phyloP scores from a whole-genome alignment of 1,284 basidiomycete species.

The Polyporus tsugae region DNA sequence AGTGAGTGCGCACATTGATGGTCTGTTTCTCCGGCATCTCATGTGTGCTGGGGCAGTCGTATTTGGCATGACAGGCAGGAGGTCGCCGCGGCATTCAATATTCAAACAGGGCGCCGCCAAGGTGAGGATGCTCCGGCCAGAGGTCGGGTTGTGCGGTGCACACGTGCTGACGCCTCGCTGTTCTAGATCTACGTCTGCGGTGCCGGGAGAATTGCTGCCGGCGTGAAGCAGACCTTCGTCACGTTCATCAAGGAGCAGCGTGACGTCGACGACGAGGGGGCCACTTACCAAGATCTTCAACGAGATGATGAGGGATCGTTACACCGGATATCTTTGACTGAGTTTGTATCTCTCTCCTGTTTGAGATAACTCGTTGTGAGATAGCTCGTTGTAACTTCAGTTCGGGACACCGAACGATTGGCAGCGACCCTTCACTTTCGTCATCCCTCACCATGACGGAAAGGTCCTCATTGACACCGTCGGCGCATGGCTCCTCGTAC shows the following conservation, averaged over 20 bases:
- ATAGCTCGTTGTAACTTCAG: background rate
- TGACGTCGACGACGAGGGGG: constrained; percentile 34
- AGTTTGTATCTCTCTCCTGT: background rate
- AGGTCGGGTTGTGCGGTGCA: background rate
- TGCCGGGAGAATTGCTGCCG: constrained; percentile 45
- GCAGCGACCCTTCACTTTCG: background rate
- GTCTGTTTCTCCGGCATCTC: background rate
- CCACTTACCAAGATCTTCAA: constrained; percentile 37
- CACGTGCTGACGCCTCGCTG: background rate
- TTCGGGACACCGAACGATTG: background rate
- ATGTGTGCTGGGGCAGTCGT: constrained; percentile 43
- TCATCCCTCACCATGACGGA: background rate
- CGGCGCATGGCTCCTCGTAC: background rate
- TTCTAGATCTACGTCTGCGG: constrained; percentile 56
- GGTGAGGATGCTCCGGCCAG: constrained; percentile 47
- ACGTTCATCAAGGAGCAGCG: constrained; percentile 44
- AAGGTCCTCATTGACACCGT: background rate
- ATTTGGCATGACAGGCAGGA: constrained; percentile 51
- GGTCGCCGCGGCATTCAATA: constrained; percentile 44
- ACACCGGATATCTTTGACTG: constrained; percentile 51
- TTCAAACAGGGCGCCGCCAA: constrained; percentile 51
- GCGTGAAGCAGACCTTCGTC: constrained; percentile 45
- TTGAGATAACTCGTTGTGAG: background rate
- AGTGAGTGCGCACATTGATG: constrained; percentile 43
- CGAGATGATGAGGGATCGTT: constrained; percentile 44